Conservation (phyloP, 805 yeast genomes). For the Lipomyces sp. region DNA sequence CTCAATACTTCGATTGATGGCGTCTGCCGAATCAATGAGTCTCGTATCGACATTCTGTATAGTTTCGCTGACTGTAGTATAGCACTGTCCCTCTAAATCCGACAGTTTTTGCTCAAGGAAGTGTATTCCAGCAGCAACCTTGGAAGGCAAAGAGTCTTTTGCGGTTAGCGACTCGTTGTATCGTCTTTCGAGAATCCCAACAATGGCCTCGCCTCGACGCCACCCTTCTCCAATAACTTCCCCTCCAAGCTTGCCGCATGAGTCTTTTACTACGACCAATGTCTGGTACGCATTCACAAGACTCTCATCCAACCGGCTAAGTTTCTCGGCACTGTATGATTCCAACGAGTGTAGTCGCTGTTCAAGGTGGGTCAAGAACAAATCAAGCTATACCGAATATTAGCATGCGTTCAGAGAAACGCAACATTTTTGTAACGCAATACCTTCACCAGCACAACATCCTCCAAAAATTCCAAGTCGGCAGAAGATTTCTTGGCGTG, state of each 20-base stretch:
- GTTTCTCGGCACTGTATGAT: constrained; percentile 42
- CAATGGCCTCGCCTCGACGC: constrained; percentile 45
- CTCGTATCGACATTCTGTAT: constrained; percentile 15
- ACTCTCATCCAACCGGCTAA: constrained; percentile 43
- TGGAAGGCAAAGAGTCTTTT: constrained; percentile 37
- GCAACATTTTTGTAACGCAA: too few relatives aligned
- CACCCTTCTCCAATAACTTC: constrained; percentile 44
- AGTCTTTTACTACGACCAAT: constrained; percentile 41
- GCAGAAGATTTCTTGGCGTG: constrained; percentile 24
- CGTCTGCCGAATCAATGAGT: constrained; percentile 26
- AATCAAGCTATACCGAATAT: constrained; percentile 31
- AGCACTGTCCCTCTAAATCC: constrained; percentile 44
- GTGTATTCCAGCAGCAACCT: constrained; percentile 42
- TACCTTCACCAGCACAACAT: constrained; percentile 29
- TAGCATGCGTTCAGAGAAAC: neutral
- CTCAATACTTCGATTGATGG: constrained; percentile 27
- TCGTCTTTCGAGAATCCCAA: constrained; percentile 41
- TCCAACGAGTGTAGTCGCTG: constrained; percentile 45
- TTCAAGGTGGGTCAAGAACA: constrained; percentile 37
- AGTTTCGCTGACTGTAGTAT: constrained; percentile 27
- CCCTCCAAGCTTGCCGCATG: constrained; percentile 38
- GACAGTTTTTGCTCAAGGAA: constrained; percentile 45
- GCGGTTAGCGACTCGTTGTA: constrained; percentile 33
- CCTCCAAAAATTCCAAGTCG: constrained; percentile 29
- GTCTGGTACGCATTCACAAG: constrained; percentile 41